A percentile compares a stretch with the other conserved stretches of the same genome.
These are phyloP conservation scores for Cryphonectria japonica DNA, from an alignment of 2,329 filamentous ascomycete genomes.

Conservation along the genomic window DNA sequence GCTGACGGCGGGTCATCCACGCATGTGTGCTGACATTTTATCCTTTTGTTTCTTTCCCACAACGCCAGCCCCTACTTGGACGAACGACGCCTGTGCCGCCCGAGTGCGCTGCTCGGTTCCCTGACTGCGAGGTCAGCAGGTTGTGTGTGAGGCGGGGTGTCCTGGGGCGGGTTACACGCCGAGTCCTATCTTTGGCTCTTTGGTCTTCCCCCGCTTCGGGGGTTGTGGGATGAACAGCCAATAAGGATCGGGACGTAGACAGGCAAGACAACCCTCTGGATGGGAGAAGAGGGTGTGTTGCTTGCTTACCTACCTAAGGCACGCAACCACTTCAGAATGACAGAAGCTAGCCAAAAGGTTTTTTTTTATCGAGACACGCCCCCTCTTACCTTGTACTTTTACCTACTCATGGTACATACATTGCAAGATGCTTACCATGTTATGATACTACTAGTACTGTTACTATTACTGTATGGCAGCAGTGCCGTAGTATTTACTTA, in stretches of 20 bases:
- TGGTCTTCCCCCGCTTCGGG: background rate
- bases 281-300: background rate
- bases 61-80: background rate
- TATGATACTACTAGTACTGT: too few species aligned
- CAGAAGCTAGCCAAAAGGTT: background rate
- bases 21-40: background rate
- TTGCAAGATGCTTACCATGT: background rate
- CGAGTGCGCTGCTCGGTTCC: background rate
- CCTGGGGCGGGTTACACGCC: background rate
- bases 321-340: background rate
- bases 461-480: too few species aligned
- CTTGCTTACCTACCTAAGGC: background rate
- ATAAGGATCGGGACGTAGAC: background rate
- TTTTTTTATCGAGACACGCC: background rate
- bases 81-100: background rate
- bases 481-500: background rate
- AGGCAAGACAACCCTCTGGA: background rate
- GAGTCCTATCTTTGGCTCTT: slow-evolving; percentile 11
- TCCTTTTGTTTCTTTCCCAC: background rate
- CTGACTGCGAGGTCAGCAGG: background rate
- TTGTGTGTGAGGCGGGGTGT: background rate
- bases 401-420: background rate
- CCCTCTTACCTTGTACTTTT: background rate
- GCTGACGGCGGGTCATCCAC: background rate
- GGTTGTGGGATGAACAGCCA: background rate